A percentile compares a stretch with the other conserved stretches of the same genome.
Evolutionary conservation across 768 basidiomycete genomes (phyloP).

Genomic region (Hydnum rufescens): DNA sequence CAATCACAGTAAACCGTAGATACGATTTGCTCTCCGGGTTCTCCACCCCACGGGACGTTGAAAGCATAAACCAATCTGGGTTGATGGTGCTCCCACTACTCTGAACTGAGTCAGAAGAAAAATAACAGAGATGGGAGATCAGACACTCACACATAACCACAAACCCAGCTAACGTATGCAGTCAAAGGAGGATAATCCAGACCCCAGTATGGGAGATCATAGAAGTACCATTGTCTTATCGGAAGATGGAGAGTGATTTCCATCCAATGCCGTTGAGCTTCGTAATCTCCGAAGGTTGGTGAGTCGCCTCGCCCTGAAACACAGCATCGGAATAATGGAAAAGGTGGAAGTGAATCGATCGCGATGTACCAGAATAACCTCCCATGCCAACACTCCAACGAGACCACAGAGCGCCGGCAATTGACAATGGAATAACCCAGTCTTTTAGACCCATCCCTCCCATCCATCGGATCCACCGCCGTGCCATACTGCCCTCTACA

Average conservation of each 20-base stretch:
- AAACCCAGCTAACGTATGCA: constrained; percentile 74
- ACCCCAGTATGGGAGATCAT: constrained; percentile 83
- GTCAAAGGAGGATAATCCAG: constrained; percentile 90
- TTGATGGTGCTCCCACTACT: constrained; percentile 34
- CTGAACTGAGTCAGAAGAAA: not conserved
- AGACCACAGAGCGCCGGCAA: constrained; percentile 35
- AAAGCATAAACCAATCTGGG: constrained; percentile 50
- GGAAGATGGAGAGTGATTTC: constrained; percentile 70
- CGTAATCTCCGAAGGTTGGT: constrained; percentile 82
- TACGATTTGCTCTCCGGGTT: constrained; percentile 43
- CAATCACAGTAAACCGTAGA: constrained; percentile 62
- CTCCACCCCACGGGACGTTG: constrained; percentile 53
- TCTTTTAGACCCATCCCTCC: constrained; percentile 39
- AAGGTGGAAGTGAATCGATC: not conserved
- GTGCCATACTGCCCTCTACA: constrained; percentile 21
- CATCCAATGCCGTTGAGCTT: constrained; percentile 93
- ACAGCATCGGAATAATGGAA: not conserved
- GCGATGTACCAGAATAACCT: constrained; percentile 59
- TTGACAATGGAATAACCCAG: constrained; percentile 36
- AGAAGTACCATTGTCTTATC: constrained; percentile 60
- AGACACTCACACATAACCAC: constrained; percentile 45
- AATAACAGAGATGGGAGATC: not conserved
- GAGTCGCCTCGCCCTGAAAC: constrained; percentile 48
- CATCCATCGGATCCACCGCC: constrained; percentile 64
- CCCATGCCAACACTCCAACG: constrained; percentile 58